Base-by-base conservation (phyloP, 106 monocot species). In the Ottelia alismoides region DNA sequence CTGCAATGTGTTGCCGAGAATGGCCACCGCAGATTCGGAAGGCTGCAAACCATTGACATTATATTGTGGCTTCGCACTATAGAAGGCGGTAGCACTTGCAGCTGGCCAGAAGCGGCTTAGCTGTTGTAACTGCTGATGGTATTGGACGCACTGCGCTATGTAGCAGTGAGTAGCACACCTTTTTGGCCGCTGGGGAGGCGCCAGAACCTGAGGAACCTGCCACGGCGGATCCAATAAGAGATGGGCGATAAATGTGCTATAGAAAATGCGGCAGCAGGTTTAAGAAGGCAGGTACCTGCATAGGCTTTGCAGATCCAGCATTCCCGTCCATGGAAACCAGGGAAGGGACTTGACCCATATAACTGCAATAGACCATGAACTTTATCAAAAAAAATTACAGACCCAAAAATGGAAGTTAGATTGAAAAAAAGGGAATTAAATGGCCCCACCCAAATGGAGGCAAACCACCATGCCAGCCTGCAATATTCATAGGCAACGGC, bases 161-260 rank as follows among this genome's bases (percentile, higher is more conserved):
- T 79, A 85, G 56, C 63, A 79, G 43, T 98, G 96, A 2, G 89
- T 89, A 0, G 76, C 84, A 45, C 96, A 89, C 23, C 78, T 70
- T 69, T 79, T 98, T 47, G 62, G 73, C 5, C 77, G 70, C 1
- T 57, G 40, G 21, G 57, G 69, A 2, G 69, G 74, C 0, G 78
- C 55, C 50, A 67, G 20, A 22, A 84, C 68, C 14, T 63, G 21
- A 0, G 65, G 59, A 0, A 67, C 52, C 77, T 74, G 75, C 62
- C 70, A 65, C 10, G n/a, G n/a, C n/a, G n/a, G n/a, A n/a, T n/a
- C n/a, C n/a, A n/a, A n/a, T n/a, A n/a, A n/a, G n/a, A n/a, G n/a
- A n/a, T n/a, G n/a, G n/a, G n/a, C n/a, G n/a, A n/a, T n/a, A n/a
- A n/a, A n/a, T n/a, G n/a, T n/a, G n/a, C n/a, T n/a, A n/a, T n/a